Base-by-base conservation (phyloP, 2,329 filamentous ascomycete genomes). In the Drechslera avenae region DNA sequence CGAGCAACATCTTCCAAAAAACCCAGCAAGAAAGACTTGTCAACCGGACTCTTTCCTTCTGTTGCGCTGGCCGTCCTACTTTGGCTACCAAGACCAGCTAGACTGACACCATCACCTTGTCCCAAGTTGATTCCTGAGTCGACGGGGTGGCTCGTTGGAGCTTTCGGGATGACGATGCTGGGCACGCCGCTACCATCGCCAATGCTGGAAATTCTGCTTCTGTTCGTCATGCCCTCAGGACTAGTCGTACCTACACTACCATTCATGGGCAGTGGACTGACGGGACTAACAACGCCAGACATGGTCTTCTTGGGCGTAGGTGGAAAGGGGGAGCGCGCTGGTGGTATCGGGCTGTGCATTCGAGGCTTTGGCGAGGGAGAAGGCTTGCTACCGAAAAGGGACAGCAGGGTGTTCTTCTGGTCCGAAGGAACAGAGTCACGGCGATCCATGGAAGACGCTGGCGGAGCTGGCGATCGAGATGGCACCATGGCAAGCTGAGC, bases 21-120 rank as follows among this genome's bases (percentile, higher is more conserved):
- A 8, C 83, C 87, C 43, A 94, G 78, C 67, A 95, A 75, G 63
- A 94, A 94, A 13, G 81, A 86, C 67, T 89, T 87, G 60, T 94
- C 86, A 0, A 84, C 87, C 0, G 88, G 83, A 40, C 65, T 72
- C 49, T 67, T 72, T 9, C 59, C 64, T 3, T 60, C 67, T 21
- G 33, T 59, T 13, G 40, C 21, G 14, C 46, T 56, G 14, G 48
- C 39, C 16, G 55, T 35, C 44, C 31, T 54, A 4, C 13, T n/a
- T 16, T 44, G 40, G n/a, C 10, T 19, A 19, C 37, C 31, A 28
- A 54, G 36, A 26, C 51, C 46, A n/a, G 30, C 46, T 3, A 40
- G 6, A 23, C 37, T 46, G 9, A 40, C 30, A 14, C 50, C 40
- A 31, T 50, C 40, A 7, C 14, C 23, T 14, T 37, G 36, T 7